Percentiles rank a stretch among this genome's conserved stretches.
Evolutionary conservation across 2,329 filamentous ascomycete species (phyloP).

Genomic region (Alternaria conjuncta): DNA sequence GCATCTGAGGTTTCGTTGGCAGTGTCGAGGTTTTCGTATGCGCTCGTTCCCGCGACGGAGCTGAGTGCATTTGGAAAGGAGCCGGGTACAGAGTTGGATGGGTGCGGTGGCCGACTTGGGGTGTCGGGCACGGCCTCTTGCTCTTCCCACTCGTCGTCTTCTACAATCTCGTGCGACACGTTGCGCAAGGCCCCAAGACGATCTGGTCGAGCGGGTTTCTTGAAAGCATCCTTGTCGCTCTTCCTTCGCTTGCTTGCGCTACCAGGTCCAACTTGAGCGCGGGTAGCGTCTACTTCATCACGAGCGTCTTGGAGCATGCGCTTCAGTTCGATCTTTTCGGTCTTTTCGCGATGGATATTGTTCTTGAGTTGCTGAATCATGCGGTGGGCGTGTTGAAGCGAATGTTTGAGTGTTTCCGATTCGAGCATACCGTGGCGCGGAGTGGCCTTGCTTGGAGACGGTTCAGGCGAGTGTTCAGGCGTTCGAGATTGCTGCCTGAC

Average conservation of each 20-base stretch:
- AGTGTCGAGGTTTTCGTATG: slow-evolving; percentile 77
- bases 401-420: slow-evolving; percentile 92
- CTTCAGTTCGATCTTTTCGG: slow-evolving; percentile 94
- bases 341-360: slow-evolving; percentile 97
- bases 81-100: slow-evolving; percentile 35
- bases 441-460: slow-evolving; percentile 89
- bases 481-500: slow-evolving; percentile 69
- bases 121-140: slow-evolving; percentile 65
- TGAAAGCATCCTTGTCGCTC: slow-evolving; percentile 65
- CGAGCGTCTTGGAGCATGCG: slow-evolving; percentile 93
- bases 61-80: slow-evolving; percentile 41
- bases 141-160: slow-evolving; percentile 87
- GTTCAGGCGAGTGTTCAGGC: slow-evolving; percentile 87
- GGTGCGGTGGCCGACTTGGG: slow-evolving; percentile 56
- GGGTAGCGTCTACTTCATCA: slow-evolving; percentile 81
- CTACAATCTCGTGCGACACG: slow-evolving; percentile 76
- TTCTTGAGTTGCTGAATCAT: slow-evolving; percentile 96
- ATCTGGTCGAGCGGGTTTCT: slow-evolving; percentile 76
- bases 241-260: slow-evolving; percentile 63
- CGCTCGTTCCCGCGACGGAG: slow-evolving; percentile 46
- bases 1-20: slow-evolving; percentile 73
- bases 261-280: slow-evolving; percentile 56
- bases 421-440: slow-evolving; percentile 92
- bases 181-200: slow-evolving; percentile 77
- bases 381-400: slow-evolving; percentile 89